Evolutionary conservation across 345 rosid species (phyloP).

Genomic region (Brassica juncea): DNA sequence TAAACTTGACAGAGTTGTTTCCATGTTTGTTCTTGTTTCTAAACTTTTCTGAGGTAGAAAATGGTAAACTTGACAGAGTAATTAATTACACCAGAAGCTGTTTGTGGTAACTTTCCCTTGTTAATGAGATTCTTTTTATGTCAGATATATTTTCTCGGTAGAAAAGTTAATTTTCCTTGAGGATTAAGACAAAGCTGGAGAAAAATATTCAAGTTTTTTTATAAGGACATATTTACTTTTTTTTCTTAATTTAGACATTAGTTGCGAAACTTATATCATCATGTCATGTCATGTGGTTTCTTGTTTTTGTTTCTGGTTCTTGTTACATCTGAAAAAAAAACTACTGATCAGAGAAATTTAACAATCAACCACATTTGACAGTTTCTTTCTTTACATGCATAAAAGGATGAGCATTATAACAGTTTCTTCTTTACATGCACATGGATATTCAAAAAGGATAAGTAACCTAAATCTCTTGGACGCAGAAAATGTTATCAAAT

Average conservation of each 20-base stretch:
- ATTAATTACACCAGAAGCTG: constrained; percentile 18
- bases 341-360: constrained; percentile 16
- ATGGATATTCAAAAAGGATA: neutral
- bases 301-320: constrained; percentile 26
- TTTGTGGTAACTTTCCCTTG: constrained; percentile 35
- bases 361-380: constrained; percentile 28
- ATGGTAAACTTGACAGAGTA: constrained; percentile 32
- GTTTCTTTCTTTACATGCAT: neutral
- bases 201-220: neutral
- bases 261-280: constrained; percentile 11
- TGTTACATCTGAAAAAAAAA: constrained; percentile 29
- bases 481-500: constrained; percentile 48
- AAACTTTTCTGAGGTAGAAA: neutral
- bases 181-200: constrained; percentile 1
- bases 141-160: neutral
- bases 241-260: constrained; percentile 36
- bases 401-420: neutral
- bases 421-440: constrained; percentile 7
- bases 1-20: constrained; percentile 25
- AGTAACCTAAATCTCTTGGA: neutral
- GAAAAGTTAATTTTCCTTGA: constrained; percentile 12
- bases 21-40: constrained; percentile 12
- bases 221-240: neutral
- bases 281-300: constrained; percentile 32
- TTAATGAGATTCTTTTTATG: constrained; percentile 11